A percentile compares a stretch with the other conserved stretches of the same genome.
Conservation (phyloP, 202 grass and related monocot genomes). For the Miscanthus sacchariflorus region DNA sequence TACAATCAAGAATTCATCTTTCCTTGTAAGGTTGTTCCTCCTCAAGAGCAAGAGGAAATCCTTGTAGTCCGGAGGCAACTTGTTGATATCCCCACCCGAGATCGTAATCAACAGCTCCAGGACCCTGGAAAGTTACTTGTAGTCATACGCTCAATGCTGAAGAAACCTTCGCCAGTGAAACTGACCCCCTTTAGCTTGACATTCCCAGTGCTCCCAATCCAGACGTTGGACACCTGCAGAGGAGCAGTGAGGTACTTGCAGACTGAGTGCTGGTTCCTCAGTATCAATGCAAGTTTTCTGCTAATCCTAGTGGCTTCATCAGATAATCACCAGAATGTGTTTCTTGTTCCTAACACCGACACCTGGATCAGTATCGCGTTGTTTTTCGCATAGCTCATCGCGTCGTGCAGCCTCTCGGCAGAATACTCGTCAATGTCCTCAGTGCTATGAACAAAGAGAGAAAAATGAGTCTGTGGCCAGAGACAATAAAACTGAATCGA, state of each 20-base stretch:
- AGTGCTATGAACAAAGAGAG: neutral
- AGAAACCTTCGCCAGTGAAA: neutral
- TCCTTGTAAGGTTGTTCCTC: neutral
- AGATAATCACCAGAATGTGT: constrained; percentile 27
- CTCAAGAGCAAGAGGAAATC: neutral
- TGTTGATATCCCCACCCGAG: constrained; percentile 12
- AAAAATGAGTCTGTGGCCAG: neutral
- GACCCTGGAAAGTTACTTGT: neutral
- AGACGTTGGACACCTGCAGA: constrained; percentile 27
- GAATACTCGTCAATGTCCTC: constrained; percentile 31
- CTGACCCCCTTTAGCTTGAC: constrained; percentile 28
- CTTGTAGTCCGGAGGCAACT: constrained; percentile 19
- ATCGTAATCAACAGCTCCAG: neutral
- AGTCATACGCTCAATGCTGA: constrained; percentile 9
- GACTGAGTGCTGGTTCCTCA: neutral
- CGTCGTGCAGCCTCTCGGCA: neutral
- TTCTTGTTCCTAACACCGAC: neutral
- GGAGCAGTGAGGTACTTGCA: constrained; percentile 33
- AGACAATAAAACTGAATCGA: neutral
- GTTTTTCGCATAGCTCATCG: neutral
- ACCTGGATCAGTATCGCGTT: constrained; percentile 32
- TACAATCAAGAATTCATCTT: constrained; percentile 40
- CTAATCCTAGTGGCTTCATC: constrained; percentile 33
- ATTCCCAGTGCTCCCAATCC: constrained; percentile 5
- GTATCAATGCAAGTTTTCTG: constrained; percentile 36